Conservation (phyloP, 306 rosid species). For the Quercus glauca region DNA sequence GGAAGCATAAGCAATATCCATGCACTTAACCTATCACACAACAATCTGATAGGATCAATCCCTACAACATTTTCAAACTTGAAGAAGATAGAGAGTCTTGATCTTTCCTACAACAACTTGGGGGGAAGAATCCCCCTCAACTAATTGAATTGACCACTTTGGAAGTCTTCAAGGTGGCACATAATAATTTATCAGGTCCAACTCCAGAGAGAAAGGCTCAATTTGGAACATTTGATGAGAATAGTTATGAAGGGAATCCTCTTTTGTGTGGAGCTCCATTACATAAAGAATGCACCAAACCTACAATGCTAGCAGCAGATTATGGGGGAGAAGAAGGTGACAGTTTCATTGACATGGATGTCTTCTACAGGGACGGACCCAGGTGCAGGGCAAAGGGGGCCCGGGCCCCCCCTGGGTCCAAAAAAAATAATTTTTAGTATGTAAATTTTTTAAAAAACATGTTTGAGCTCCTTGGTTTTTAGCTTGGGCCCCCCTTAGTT, state of each 20-base stretch:
- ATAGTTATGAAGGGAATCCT: background rate
- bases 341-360: background rate
- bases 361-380: too few relatives aligned
- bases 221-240: background rate
- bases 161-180: background rate
- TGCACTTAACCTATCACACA: background rate
- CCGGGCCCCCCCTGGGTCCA: too few relatives aligned
- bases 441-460: too few relatives aligned
- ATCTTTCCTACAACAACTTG: slow-evolving; percentile 8
- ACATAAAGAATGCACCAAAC: background rate
- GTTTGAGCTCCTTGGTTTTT: too few relatives aligned
- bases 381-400: too few relatives aligned
- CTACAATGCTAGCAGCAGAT: background rate
- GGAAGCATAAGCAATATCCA: background rate
- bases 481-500: too few relatives aligned
- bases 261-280: slow-evolving; percentile 1
- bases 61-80: background rate
- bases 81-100: background rate
- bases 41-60: background rate
- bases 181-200: background rate
- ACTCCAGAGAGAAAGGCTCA: background rate
- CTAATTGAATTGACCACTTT: background rate
- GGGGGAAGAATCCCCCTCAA: background rate
- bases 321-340: background rate
- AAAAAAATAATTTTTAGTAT: too few relatives aligned